Conservation (phyloP, 2,329 filamentous ascomycete species). For the Cercospora nicotianae region DNA sequence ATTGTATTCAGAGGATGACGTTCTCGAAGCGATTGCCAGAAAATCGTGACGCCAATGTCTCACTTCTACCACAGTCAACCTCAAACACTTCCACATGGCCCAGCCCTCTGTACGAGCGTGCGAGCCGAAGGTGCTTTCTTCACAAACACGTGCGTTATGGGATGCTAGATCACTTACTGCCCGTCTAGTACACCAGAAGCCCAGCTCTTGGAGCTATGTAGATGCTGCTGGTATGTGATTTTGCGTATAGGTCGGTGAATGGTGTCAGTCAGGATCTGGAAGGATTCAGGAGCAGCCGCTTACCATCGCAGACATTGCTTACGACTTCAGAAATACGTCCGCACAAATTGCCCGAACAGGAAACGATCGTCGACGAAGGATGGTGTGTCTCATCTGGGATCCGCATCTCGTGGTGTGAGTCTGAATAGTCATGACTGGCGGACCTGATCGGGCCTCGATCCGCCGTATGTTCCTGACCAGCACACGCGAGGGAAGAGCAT, state of each 20-base stretch:
- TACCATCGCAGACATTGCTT: background rate
- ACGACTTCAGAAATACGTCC: background rate
- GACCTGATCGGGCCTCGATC: background rate
- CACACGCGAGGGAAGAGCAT: background rate
- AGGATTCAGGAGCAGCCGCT: background rate
- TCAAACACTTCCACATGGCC: background rate
- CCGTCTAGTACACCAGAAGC: background rate
- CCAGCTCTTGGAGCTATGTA: background rate
- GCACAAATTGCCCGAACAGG: background rate
- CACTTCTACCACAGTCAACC: background rate
- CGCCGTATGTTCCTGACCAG: background rate
- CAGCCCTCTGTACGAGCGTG: background rate
- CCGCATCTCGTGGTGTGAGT: background rate
- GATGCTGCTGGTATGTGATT: background rate
- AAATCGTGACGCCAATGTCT: slow-evolving; percentile 4
- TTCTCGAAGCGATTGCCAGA: background rate
- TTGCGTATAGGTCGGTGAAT: background rate
- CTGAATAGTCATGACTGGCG: background rate
- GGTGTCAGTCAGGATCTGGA: background rate
- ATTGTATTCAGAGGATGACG: background rate
- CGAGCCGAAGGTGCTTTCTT: background rate
- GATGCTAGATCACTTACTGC: background rate
- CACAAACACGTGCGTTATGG: background rate
- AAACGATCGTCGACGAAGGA: background rate
- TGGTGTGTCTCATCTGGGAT: background rate